Percentiles rank a stretch among this genome's conserved stretches.
phyloP scores from a whole-genome alignment of 805 yeast genomes.

The Yarrowia deformans region DNA sequence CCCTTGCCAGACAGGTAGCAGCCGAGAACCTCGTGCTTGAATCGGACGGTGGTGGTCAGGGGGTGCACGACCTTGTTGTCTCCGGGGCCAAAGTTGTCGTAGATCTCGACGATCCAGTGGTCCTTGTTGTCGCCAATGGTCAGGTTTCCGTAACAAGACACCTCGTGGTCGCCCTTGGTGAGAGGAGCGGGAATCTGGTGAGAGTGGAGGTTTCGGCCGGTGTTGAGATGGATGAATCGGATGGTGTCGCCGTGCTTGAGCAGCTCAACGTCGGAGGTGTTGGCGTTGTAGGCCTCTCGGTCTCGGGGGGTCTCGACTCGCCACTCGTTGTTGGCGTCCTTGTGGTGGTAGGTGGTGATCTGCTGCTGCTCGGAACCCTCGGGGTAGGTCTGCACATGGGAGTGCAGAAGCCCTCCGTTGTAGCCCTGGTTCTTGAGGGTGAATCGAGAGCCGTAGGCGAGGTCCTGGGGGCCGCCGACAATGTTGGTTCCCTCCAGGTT shows the following conservation, averaged over 20 bases:
- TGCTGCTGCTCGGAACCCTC: conserved; percentile 95
- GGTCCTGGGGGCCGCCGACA: conserved; percentile 68
- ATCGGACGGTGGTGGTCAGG: conserved; percentile 80
- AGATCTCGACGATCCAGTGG: conserved; percentile 89
- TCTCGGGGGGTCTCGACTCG: conserved; percentile 52
- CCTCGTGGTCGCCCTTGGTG: conserved; percentile 73
- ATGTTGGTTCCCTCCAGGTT: conserved; percentile 75
- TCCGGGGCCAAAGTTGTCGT: conserved; percentile 52
- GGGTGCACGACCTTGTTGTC: conserved; percentile 58
- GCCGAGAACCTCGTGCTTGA: conserved; percentile 69
- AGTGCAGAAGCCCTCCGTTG: conserved; percentile 79
- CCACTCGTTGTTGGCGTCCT: conserved; percentile 89
- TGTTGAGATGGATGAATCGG: conserved; percentile 72
- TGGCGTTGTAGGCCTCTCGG: conserved; percentile 47
- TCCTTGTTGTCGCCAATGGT: conserved; percentile 79
- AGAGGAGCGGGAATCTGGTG: conserved; percentile 82
- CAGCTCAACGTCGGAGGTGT: conserved; percentile 46
- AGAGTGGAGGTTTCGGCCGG: conserved; percentile 82
- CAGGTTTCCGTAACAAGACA: conserved; percentile 82
- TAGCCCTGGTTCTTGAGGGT: conserved; percentile 75
- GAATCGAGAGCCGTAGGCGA: conserved; percentile 66
- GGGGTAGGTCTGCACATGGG: conserved; percentile 86
- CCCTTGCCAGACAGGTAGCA: conserved; percentile 92
- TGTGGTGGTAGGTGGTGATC: conserved; percentile 88
- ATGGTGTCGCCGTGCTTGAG: conserved; percentile 70